Conservation (phyloP, 2,329 filamentous ascomycete species). For the Talaromyces sp. region DNA sequence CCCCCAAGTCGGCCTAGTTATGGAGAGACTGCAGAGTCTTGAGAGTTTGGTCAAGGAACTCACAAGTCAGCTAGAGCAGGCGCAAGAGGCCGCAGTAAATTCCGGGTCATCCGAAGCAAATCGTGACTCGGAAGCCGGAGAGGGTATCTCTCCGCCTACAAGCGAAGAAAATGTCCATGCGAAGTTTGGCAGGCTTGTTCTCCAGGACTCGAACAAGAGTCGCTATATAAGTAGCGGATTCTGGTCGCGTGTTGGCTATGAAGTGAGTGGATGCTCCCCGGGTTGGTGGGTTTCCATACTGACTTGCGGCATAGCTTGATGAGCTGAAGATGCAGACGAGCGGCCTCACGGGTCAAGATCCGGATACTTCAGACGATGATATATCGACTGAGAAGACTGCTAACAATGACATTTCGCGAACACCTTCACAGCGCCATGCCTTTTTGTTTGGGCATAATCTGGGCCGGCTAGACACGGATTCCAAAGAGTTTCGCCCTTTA, state of each 20-base stretch:
- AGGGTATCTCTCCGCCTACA: slow-evolving; percentile 12
- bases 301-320: neutral
- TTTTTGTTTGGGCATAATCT: neutral
- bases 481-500: slow-evolving; percentile 45
- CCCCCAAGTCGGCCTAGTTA: slow-evolving; percentile 33
- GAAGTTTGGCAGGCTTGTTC: slow-evolving; percentile 46
- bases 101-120: neutral
- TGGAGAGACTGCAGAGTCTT: slow-evolving; percentile 47
- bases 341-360: neutral
- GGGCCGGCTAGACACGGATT: slow-evolving; percentile 11
- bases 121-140: neutral
- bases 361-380: neutral
- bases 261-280: slow-evolving; percentile 37
- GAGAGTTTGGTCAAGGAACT: slow-evolving; percentile 51
- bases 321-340: neutral
- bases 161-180: slow-evolving; percentile 26
- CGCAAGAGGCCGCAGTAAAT: neutral
- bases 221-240: slow-evolving; percentile 51
- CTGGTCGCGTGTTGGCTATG: slow-evolving; percentile 54
- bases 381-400: neutral
- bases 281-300: slow-evolving; percentile 28
- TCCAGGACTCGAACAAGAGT: slow-evolving; percentile 39
- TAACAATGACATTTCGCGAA: neutral
- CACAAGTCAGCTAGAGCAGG: slow-evolving; percentile 43
- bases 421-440: neutral